Percentiles rank a stretch among this genome's conserved stretches.
Conservation (phyloP, 257 asterid species). For the Eucommia ulmoides region DNA sequence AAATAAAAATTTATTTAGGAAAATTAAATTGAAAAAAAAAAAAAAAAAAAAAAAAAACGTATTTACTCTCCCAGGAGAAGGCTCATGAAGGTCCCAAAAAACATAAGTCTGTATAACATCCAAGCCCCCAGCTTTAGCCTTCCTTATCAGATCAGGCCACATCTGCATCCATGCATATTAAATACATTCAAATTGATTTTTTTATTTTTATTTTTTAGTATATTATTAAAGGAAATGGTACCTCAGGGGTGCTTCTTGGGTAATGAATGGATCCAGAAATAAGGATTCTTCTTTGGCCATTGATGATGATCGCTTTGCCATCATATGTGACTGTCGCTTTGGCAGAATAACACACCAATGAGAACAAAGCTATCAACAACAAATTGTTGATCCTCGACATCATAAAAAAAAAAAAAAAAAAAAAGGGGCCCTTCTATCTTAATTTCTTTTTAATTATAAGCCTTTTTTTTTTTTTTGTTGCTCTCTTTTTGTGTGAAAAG, state of each 20-base stretch:
- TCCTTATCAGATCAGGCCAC: conserved; percentile 4
- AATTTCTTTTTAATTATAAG: neutral
- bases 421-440: conserved; percentile 6
- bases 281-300: conserved; percentile 41
- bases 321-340: conserved; percentile 41
- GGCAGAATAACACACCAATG: conserved; percentile 18
- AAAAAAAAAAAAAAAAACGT: no score
- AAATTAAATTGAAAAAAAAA: no score
- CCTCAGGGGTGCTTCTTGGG: conserved; percentile 64
- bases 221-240: conserved; percentile 5
- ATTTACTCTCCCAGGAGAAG: neutral
- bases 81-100: neutral
- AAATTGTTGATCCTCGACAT: conserved; percentile 12
- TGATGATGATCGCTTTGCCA: conserved; percentile 45
- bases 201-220: neutral
- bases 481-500: neutral
- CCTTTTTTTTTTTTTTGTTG: neutral
- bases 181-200: neutral
- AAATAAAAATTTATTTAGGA: neutral
- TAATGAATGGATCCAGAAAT: conserved; percentile 58
- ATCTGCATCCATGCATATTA: neutral
- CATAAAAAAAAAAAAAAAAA: no score
- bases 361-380: conserved; percentile 4
- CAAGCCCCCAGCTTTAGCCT: conserved; percentile 3
- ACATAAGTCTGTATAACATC: conserved; percentile 3